These are phyloP conservation scores for Tricholoma terreum DNA, from an alignment of 768 basidiomycete species.

Conservation along the genomic window DNA sequence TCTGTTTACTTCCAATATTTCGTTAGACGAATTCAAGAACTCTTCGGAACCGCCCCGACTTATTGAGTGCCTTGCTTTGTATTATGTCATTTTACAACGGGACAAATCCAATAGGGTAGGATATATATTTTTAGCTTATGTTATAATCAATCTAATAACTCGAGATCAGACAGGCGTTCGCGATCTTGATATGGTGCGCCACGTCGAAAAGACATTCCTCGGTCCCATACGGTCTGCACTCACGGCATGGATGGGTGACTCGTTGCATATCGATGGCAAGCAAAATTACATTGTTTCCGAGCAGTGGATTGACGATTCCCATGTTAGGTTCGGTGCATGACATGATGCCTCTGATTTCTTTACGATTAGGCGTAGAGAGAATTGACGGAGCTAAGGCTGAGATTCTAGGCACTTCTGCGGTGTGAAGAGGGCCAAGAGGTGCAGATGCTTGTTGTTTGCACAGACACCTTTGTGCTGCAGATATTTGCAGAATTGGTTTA, in stretches of 20 bases:
- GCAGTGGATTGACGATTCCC: neutral
- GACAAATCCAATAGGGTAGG: constrained; percentile 57
- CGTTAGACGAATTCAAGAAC: constrained; percentile 46
- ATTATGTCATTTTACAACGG: constrained; percentile 59
- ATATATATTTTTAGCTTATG: neutral
- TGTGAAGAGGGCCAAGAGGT: neutral
- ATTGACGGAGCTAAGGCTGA: constrained; percentile 36
- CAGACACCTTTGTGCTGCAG: too few relatives aligned
- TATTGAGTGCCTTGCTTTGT: constrained; percentile 63
- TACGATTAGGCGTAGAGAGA: constrained; percentile 49
- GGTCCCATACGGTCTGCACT: constrained; percentile 40
- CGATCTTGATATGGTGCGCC: constrained; percentile 39
- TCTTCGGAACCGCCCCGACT: constrained; percentile 60
- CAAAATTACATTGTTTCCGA: neutral
- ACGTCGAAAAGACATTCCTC: constrained; percentile 44
- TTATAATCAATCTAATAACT: neutral
- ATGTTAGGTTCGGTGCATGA: constrained; percentile 29
- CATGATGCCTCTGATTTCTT: constrained; percentile 39
- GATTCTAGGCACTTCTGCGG: neutral
- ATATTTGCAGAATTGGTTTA: too few relatives aligned
- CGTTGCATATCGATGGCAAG: constrained; percentile 24
- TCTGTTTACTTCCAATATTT: constrained; percentile 36
- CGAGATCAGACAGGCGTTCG: constrained; percentile 49
- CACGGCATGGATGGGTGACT: constrained; percentile 28
- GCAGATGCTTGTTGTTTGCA: too few relatives aligned